phyloP scores from a whole-genome alignment of 2,329 filamentous ascomycete genomes.

The Tolypocladium pustulatum region DNA sequence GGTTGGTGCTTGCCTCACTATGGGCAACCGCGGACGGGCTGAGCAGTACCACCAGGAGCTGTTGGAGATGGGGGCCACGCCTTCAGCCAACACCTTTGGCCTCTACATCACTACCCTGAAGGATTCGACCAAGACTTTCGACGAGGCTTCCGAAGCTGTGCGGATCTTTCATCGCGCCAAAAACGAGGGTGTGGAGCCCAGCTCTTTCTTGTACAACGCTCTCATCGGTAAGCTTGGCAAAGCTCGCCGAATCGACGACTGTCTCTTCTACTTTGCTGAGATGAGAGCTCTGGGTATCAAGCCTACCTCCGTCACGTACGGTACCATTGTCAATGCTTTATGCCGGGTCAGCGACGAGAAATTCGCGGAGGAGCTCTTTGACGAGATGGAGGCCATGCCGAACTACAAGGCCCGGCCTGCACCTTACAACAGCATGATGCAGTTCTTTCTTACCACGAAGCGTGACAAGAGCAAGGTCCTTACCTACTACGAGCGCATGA shows the following conservation, averaged over 20 bases:
- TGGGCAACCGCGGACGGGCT: constrained; percentile 71
- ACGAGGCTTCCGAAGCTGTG: constrained; percentile 92
- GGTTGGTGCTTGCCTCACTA: constrained; percentile 81
- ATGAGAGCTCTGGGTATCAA: constrained; percentile 91
- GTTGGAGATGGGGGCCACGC: constrained; percentile 78
- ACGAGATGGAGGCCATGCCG: constrained; percentile 97
- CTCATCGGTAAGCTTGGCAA: constrained; percentile 97
- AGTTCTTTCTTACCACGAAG: constrained; percentile 97
- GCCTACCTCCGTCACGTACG: constrained; percentile 94
- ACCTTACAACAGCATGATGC: constrained; percentile 99
- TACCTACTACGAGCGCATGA: constrained; percentile 92
- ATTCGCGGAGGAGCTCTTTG: constrained; percentile 94
- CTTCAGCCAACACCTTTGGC: constrained; percentile 94
- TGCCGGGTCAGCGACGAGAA: constrained; percentile 96
- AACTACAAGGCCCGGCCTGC: constrained; percentile 98
- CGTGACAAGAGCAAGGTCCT: constrained; percentile 90
- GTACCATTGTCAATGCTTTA: constrained; percentile 94
- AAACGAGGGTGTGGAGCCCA: constrained; percentile 87
- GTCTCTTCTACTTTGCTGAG: constrained; percentile 94
- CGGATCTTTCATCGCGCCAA: constrained; percentile 95
- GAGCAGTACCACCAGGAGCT: constrained; percentile 87
- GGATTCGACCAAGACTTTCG: constrained; percentile 93
- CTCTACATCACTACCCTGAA: constrained; percentile 99
- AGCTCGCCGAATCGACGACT: constrained; percentile 94
- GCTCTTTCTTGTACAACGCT: constrained; percentile 95